These are phyloP conservation scores for Nothophytophthora sp. DNA, from an alignment of 352 stramenopile species.

Conservation along the genomic window DNA sequence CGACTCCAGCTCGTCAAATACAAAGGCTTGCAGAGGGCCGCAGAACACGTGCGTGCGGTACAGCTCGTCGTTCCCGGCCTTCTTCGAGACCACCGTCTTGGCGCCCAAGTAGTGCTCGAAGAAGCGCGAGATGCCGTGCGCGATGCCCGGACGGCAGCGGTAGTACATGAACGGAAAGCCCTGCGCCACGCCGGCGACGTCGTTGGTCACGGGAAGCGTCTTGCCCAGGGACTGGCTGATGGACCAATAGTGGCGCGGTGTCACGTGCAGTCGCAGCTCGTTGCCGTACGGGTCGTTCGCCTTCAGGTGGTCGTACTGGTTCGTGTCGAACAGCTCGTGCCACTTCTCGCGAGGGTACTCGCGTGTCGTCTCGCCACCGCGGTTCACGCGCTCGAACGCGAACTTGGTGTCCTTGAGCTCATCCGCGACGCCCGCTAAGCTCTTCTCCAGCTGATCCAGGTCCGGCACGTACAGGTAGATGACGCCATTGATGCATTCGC, in stretches of 20 bases:
- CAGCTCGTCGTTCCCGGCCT: slow-evolving; percentile 34
- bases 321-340: slow-evolving; percentile 50
- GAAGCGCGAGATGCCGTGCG: slow-evolving; percentile 60
- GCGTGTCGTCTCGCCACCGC: slow-evolving; percentile 42
- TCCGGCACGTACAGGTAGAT: slow-evolving; percentile 68
- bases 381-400: slow-evolving; percentile 53
- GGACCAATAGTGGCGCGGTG: slow-evolving; percentile 58
- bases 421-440: slow-evolving; percentile 36
- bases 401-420: slow-evolving; percentile 60
- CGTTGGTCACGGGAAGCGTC: slow-evolving; percentile 45
- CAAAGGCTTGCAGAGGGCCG: slow-evolving; percentile 55
- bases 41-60: slow-evolving; percentile 51
- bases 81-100: slow-evolving; percentile 48
- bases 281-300: slow-evolving; percentile 67
- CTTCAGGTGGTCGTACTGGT: slow-evolving; percentile 61
- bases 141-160: slow-evolving; percentile 55
- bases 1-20: slow-evolving; percentile 63
- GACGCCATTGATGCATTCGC: slow-evolving; percentile 55
- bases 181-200: slow-evolving; percentile 45
- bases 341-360: slow-evolving; percentile 57
- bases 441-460: slow-evolving; percentile 59
- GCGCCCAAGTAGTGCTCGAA: slow-evolving; percentile 70
- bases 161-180: slow-evolving; percentile 65
- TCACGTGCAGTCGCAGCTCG: slow-evolving; percentile 52
- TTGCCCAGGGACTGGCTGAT: slow-evolving; percentile 59